Percentiles rank a stretch among this genome's conserved stretches.
phyloP scores from a whole-genome alignment of 2,329 filamentous ascomycete species.

The Hymenoscyphus fraxineus region DNA sequence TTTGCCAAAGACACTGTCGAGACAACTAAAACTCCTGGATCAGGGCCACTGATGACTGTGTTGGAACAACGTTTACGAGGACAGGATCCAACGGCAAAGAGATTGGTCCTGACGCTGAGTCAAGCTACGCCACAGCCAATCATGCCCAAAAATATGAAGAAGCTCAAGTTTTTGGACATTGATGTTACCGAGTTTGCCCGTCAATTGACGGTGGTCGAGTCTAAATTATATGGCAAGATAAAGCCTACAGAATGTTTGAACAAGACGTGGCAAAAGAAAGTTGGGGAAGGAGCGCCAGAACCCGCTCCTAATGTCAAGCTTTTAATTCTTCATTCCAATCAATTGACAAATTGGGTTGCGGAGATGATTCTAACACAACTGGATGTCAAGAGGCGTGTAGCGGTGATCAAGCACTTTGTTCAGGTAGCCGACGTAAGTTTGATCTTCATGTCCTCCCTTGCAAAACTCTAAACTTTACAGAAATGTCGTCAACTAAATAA shows the following conservation, averaged over 20 bases:
- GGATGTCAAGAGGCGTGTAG: slow-evolving; percentile 92
- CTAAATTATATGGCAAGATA: slow-evolving; percentile 90
- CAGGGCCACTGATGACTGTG: slow-evolving; percentile 76
- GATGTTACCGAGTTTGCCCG: slow-evolving; percentile 95
- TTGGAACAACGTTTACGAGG: slow-evolving; percentile 86
- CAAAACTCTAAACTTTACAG: slow-evolving; percentile 42
- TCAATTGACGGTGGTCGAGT: slow-evolving; percentile 95
- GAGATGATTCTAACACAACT: slow-evolving; percentile 96
- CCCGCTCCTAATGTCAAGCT: slow-evolving; percentile 93
- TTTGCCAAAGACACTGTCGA: slow-evolving; percentile 92
- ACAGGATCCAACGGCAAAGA: slow-evolving; percentile 80
- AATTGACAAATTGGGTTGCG: slow-evolving; percentile 98
- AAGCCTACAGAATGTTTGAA: slow-evolving; percentile 94
- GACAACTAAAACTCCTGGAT: slow-evolving; percentile 88
- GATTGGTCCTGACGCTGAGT: slow-evolving; percentile 81
- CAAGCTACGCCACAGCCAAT: slow-evolving; percentile 82
- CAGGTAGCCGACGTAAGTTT: slow-evolving; percentile 86
- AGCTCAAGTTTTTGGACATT: slow-evolving; percentile 96
- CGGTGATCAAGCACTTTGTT: slow-evolving; percentile 98
- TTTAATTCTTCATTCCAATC: slow-evolving; percentile 94
- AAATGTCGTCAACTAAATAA: slow-evolving; percentile 95
- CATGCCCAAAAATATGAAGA: slow-evolving; percentile 98
- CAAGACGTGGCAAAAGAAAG: slow-evolving; percentile 98
- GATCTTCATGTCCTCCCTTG: slow-evolving; percentile 2
- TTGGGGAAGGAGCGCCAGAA: slow-evolving; percentile 74